Evolutionary conservation across 2,329 filamentous ascomycete genomes (phyloP).

Genomic region (Periconia sp.): DNA sequence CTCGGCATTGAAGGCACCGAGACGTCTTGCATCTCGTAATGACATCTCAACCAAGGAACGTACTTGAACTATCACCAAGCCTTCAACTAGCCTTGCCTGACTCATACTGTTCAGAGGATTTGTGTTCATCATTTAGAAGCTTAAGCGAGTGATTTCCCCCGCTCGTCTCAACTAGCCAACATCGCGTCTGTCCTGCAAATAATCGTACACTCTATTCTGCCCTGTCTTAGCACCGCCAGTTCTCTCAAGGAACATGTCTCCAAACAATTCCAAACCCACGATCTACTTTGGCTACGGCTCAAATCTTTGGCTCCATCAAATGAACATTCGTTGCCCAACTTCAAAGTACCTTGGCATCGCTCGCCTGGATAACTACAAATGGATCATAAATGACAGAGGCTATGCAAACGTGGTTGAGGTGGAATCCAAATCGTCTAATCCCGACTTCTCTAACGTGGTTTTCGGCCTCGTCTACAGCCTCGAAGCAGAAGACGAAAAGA

Average conservation of each 20-base stretch:
- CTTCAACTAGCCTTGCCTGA: too few species aligned
- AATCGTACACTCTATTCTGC: too few species aligned
- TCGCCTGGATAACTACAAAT: constrained; percentile 62
- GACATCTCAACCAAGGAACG: too few species aligned
- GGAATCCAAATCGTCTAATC: background rate
- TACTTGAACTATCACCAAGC: too few species aligned
- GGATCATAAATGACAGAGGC: constrained; percentile 71
- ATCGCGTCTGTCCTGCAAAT: too few species aligned
- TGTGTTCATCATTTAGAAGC: too few species aligned
- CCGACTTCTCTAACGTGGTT: constrained; percentile 45
- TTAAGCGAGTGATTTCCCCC: too few species aligned
- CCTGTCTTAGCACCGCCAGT: too few species aligned
- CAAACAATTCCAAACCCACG: constrained; percentile 22
- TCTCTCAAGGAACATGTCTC: constrained; percentile 20
- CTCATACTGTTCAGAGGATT: too few species aligned
- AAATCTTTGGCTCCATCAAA: constrained; percentile 71
- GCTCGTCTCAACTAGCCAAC: too few species aligned
- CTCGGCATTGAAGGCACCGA: too few species aligned
- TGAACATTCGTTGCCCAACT: constrained; percentile 65
- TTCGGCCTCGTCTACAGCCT: constrained; percentile 46
- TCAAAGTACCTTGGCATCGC: constrained; percentile 64
- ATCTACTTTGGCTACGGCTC: constrained; percentile 75
- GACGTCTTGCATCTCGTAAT: too few species aligned
- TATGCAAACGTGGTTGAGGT: constrained; percentile 69
- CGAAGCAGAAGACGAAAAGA: constrained; percentile 28